phyloP scores from a whole-genome alignment of 2,329 filamentous ascomycete genomes.

The Cladobotryum protrusum region DNA sequence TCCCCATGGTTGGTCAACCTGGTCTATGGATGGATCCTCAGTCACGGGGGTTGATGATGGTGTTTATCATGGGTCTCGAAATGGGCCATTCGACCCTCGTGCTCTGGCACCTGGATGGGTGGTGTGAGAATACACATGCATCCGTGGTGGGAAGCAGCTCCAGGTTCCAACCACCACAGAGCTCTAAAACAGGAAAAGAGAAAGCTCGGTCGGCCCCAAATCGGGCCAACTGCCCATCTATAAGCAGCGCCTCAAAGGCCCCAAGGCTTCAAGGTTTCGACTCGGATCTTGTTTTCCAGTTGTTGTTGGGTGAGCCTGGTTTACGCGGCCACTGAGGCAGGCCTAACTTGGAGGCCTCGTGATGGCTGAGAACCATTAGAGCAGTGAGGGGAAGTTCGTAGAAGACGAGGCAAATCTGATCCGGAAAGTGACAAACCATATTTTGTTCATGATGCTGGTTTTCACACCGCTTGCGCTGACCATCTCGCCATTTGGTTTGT shows the following conservation, averaged over 20 bases:
- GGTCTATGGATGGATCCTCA: neutral
- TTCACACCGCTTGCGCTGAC: neutral
- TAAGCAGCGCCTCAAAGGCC: no score
- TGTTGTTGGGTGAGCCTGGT: no score
- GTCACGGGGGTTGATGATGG: constrained; percentile 1
- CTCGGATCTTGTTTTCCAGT: no score
- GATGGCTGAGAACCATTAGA: neutral
- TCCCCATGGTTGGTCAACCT: neutral
- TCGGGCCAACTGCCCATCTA: no score
- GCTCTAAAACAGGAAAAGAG: no score
- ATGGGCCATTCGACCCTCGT: neutral
- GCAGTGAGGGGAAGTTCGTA: neutral
- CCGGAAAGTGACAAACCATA: no score
- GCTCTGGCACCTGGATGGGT: neutral
- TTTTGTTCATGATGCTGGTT: neutral
- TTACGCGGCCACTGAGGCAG: no score
- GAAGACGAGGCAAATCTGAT: no score
- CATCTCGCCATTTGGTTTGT: no score
- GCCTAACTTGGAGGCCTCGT: neutral
- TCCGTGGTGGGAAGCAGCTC: neutral
- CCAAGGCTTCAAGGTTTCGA: no score
- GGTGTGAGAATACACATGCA: neutral
- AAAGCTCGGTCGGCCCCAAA: no score
- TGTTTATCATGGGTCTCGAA: neutral
- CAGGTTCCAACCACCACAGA: no score